phyloP scores from a whole-genome alignment of 257 asterid species.

The Leonotis leonurus region DNA sequence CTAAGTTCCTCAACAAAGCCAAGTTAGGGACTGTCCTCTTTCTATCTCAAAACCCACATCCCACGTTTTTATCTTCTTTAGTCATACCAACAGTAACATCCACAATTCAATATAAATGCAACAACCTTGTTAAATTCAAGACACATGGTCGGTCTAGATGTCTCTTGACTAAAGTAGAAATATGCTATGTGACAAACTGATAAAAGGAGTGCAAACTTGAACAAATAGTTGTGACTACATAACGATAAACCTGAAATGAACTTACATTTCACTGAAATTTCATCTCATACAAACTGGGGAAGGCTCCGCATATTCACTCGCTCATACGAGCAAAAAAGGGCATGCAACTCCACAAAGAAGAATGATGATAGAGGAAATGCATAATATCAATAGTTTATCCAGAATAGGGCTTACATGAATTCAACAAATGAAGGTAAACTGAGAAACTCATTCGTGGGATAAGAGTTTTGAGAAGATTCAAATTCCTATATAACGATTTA shows the following conservation, averaged over 20 bases:
- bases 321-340: background rate
- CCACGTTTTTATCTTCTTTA: background rate
- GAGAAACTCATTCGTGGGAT: background rate
- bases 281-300: background rate
- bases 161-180: too few species aligned
- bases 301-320: background rate
- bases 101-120: background rate
- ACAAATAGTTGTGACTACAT: too few species aligned
- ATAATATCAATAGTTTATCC: background rate
- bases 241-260: too few species aligned
- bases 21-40: background rate
- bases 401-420: background rate
- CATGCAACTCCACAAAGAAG: background rate
- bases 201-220: too few species aligned
- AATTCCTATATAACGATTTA: background rate
- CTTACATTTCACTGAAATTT: background rate
- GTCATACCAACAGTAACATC: background rate
- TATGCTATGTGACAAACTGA: too few species aligned
- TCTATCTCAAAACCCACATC: background rate
- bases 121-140: too few species aligned
- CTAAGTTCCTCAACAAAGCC: background rate
- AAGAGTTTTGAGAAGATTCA: background rate
- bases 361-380: background rate
- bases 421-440: background rate
- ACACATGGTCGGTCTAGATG: too few species aligned